Base-by-base conservation (phyloP, 2,329 filamentous ascomycete genomes). In the Cladosporium halotolerans region DNA sequence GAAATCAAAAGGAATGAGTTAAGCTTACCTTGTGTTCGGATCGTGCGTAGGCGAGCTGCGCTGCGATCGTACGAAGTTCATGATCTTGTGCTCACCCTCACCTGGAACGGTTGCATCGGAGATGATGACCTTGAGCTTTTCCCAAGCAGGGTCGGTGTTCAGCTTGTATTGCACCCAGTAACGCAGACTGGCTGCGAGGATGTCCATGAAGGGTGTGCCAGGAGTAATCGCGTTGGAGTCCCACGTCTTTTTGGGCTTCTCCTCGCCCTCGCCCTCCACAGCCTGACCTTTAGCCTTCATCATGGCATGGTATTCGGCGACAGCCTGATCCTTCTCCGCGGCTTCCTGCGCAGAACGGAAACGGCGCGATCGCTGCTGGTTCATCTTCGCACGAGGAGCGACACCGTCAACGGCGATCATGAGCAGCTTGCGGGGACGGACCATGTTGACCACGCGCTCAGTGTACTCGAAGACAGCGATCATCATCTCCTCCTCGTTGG, bases 401-500 rank as follows among this genome's bases (percentile, higher is more conserved):
- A 99, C 93, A 68, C 93, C 93, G 73, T 99, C 93, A 69, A 99
- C 91, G 65, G 93, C 93, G 67, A 99, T 96, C 88, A 97, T 93
- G 53, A 99, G 80, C 45, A 99, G 76, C 74, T 96, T 97, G 63
- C 93, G 84, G 9, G 93, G 93, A 56, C 93, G 88, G 60, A 96
- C 92, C 92, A 99, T 99, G 70, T 96, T 96, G 61, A 99, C 89
- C 19, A 99, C 91, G 56, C 93, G 86, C 68, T 99, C 91, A n/a
- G 93, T 99, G 72, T 99, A 99, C 68, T 86, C 89, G 78, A 99
- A 99, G 57, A 99, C 85, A 67, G 95, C 95, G 63, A 96, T 70
- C 93, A 99, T 99, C 93, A 99, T 99, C 74, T 97, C 93, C 70
- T 95, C 89, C 75, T 99, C 93, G 57, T 93, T 92, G 66, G 86